Evolutionary conservation across 495 filamentous ascomycete genomes (phyloP).

Genomic region (Xylaria curta): DNA sequence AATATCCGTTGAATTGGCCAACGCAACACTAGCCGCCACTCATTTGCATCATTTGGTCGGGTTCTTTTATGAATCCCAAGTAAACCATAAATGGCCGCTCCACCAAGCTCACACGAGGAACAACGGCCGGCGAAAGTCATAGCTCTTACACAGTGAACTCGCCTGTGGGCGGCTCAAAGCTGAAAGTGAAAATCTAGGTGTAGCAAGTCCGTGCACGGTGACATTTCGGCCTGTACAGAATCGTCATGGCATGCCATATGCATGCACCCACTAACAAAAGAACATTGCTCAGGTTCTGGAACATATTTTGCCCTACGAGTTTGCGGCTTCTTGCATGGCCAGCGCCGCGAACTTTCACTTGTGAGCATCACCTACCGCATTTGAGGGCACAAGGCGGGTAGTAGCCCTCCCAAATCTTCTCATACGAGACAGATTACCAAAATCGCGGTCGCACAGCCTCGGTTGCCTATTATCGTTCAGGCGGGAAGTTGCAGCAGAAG

Average conservation of each 20-base stretch:
- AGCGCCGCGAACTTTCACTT: conserved; percentile 18
- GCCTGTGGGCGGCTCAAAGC: background rate
- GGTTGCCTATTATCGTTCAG: conserved; percentile 38
- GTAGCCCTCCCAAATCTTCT: conserved; percentile 18
- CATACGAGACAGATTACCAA: conserved; percentile 36
- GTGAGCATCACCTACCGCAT: conserved; percentile 15
- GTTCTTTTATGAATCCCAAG: background rate
- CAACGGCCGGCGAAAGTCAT: background rate
- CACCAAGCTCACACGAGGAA: background rate
- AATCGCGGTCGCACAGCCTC: conserved; percentile 22
- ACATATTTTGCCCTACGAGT: conserved; percentile 10
- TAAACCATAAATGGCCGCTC: background rate
- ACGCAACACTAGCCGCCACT: conserved; percentile 16
- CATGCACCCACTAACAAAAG: conserved; percentile 24
- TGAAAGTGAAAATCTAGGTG: background rate
- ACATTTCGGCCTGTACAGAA: conserved; percentile 24
- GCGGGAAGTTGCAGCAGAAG: conserved; percentile 36
- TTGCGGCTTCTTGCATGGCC: conserved; percentile 21
- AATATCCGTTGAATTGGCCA: conserved; percentile 2
- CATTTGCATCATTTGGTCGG: background rate
- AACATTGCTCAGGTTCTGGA: conserved; percentile 25
- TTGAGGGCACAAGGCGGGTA: conserved; percentile 15
- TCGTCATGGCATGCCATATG: conserved; percentile 21
- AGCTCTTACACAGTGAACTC: conserved; percentile 10
- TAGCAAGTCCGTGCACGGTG: conserved; percentile 11